Conservation (phyloP, 1,284 basidiomycete genomes). For the Golubevia pallescens region DNA sequence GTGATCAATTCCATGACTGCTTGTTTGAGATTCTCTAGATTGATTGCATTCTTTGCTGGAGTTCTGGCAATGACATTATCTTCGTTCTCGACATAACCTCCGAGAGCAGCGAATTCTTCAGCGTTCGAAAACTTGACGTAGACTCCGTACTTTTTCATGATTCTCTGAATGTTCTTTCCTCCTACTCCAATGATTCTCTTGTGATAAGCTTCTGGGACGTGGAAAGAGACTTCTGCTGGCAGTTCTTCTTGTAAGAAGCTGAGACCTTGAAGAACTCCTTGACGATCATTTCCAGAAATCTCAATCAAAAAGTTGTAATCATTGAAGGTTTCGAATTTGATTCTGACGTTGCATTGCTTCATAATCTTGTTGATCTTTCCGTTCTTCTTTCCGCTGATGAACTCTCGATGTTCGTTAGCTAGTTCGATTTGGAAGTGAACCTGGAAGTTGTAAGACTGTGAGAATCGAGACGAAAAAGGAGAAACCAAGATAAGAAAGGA, state of each 20-base stretch:
- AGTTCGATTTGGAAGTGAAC: constrained; percentile 98
- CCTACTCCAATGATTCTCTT: constrained; percentile 99
- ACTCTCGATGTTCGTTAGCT: constrained; percentile 96
- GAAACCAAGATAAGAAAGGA: too few species aligned
- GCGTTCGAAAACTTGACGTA: constrained; percentile 99
- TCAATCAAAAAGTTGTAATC: constrained; percentile 99
- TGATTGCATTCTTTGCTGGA: constrained; percentile 95
- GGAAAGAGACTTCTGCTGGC: constrained; percentile 98
- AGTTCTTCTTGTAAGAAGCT: constrained; percentile 92
- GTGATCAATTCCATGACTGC: constrained; percentile 97
- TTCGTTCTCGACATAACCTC: constrained; percentile 95
- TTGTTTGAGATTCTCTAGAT: constrained; percentile 92
- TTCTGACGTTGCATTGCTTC: constrained; percentile 93
- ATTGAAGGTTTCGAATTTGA: constrained; percentile 99
- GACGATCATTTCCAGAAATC: constrained; percentile 67
- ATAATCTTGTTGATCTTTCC: constrained; percentile 99
- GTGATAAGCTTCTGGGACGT: constrained; percentile 97
- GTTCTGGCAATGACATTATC: constrained; percentile 98
- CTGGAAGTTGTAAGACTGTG: constrained; percentile 88
- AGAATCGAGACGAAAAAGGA: too few species aligned
- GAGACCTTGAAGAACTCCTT: constrained; percentile 83
- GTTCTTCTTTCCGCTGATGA: constrained; percentile 97
- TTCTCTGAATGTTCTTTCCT: constrained; percentile 96
- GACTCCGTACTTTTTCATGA: constrained; percentile 99
- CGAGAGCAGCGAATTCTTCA: constrained; percentile 92